These are phyloP conservation scores for Pleurotus eryngii DNA, from an alignment of 768 basidiomycete genomes.

Conservation along the genomic window DNA sequence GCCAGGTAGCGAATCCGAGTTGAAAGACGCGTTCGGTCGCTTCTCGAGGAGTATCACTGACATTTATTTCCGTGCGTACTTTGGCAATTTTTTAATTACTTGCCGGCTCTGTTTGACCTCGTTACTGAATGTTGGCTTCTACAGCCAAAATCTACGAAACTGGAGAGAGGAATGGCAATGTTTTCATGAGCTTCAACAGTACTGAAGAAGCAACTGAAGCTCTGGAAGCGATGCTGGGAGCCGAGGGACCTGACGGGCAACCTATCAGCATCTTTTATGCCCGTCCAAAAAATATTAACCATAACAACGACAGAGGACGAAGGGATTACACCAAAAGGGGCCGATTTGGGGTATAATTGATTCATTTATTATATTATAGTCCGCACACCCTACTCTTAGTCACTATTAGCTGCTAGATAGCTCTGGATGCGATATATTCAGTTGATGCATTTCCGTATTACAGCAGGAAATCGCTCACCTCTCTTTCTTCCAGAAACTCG, in stretches of 20 bases:
- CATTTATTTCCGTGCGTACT: conserved; percentile 12
- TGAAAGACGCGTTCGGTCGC: conserved; percentile 23
- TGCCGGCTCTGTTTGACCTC: neutral
- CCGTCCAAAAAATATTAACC: neutral
- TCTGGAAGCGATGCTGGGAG: conserved; percentile 29
- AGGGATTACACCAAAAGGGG: conserved; percentile 5
- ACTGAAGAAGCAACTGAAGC: conserved; percentile 47
- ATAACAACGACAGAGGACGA: conserved; percentile 6
- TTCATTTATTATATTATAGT: too few species aligned
- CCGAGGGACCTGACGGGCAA: neutral
- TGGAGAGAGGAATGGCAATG: conserved; percentile 27
- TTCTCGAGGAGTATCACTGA: conserved; percentile 14
- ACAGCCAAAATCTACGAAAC: conserved; percentile 32
- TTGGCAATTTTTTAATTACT: neutral
- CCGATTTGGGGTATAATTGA: too few species aligned
- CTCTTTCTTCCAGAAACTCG: conserved; percentile 74
- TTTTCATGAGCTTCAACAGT: conserved; percentile 52
- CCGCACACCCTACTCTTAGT: neutral
- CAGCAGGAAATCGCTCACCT: conserved; percentile 37
- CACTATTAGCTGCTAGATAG: conserved; percentile 48
- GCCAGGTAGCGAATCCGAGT: conserved; percentile 18
- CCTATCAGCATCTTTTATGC: neutral
- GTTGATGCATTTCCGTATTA: neutral
- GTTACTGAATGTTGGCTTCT: conserved; percentile 3
- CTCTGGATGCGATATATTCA: conserved; percentile 35